Conservation (phyloP, 768 basidiomycete genomes). For the Hebeloma cylindrosporum region DNA sequence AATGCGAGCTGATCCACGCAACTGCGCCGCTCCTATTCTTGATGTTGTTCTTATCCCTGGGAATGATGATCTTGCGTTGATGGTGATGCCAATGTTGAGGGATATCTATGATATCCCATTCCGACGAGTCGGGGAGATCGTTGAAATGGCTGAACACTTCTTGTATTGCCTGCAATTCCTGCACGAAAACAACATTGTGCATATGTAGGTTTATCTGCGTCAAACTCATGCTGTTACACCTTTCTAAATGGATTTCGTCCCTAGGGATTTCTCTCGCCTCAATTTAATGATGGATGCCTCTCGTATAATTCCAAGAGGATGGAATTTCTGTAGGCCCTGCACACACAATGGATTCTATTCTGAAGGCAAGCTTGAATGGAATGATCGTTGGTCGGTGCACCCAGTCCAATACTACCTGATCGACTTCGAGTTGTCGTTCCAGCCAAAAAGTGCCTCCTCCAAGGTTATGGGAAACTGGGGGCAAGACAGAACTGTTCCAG, state of each 20-base stretch:
- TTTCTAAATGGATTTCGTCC: too few species aligned
- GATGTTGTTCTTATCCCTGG: not conserved
- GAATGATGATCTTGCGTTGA: conserved; percentile 1
- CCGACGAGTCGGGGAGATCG: too few species aligned
- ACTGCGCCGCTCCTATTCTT: not conserved
- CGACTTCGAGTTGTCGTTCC: conserved; percentile 27
- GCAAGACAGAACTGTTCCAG: conserved; percentile 28
- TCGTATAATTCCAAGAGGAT: conserved; percentile 15
- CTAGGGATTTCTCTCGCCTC: too few species aligned
- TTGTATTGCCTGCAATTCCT: too few species aligned
- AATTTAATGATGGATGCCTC: conserved; percentile 21
- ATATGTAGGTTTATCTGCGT: too few species aligned
- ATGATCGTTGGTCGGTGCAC: conserved; percentile 19
- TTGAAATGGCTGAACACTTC: too few species aligned
- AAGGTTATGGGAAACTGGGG: conserved; percentile 12
- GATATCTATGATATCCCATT: not conserved
- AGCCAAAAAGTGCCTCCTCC: not conserved
- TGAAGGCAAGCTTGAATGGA: conserved; percentile 8
- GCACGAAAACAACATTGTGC: too few species aligned
- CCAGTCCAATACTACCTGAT: conserved; percentile 30
- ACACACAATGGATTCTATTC: not conserved
- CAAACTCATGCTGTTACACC: too few species aligned
- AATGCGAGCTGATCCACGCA: not conserved
- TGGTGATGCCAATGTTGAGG: not conserved
- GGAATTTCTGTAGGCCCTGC: conserved; percentile 2